These are phyloP conservation scores for Danielozyma ontarioensis DNA, from an alignment of 805 yeast species.

Conservation along the genomic window DNA sequence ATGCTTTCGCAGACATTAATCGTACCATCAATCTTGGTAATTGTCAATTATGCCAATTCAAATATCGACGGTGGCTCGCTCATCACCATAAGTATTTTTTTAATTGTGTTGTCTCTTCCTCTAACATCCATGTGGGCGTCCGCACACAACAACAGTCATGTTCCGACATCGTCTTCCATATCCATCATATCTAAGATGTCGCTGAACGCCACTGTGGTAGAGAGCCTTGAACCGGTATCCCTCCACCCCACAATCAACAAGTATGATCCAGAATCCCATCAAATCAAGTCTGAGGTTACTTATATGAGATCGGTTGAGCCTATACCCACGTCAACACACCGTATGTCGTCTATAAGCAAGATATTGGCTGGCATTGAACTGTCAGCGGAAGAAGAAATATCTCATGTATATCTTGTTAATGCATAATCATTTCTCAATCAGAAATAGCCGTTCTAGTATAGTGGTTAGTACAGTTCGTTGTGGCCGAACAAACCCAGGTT, in stretches of 20 bases:
- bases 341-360: too few species aligned
- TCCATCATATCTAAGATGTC: constrained; percentile 3
- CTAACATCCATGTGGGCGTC: constrained; percentile 87
- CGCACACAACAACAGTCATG: constrained; percentile 46
- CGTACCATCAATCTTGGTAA: constrained; percentile 66
- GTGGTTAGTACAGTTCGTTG: constrained; percentile 72
- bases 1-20: constrained; percentile 81
- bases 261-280: too few species aligned
- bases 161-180: constrained; percentile 13
- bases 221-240: too few species aligned
- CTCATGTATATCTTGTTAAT: too few species aligned
- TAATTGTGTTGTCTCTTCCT: constrained; percentile 73
- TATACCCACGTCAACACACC: too few species aligned
- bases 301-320: too few species aligned
- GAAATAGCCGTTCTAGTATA: constrained; percentile 43
- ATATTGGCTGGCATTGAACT: too few species aligned
- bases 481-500: constrained; percentile 72
- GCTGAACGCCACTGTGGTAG: too few species aligned
- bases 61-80: constrained; percentile 26
- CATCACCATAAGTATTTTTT: constrained; percentile 49
- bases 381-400: too few species aligned
- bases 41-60: constrained; percentile 45
- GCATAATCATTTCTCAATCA: too few species aligned
- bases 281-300: too few species aligned
- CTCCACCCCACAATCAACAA: too few species aligned